Evolutionary conservation across 257 asterid species (phyloP).

Genomic region (Nicotiana otophora): DNA sequence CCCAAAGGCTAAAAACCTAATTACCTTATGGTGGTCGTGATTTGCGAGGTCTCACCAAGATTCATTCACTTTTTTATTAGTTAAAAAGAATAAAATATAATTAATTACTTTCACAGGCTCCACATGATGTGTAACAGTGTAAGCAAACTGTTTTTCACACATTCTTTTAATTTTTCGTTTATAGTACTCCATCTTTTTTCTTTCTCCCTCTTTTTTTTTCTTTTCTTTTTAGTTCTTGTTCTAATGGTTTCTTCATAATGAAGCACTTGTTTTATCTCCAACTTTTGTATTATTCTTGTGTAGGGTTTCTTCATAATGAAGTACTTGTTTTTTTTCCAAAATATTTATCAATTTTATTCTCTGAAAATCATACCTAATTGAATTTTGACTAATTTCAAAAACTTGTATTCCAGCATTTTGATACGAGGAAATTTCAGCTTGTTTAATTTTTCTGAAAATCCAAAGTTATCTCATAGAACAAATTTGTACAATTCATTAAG

Average conservation of each 20-base stretch:
- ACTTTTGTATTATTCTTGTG: background rate
- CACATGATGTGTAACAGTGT: background rate
- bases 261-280: background rate
- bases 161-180: background rate
- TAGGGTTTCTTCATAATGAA: background rate
- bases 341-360: background rate
- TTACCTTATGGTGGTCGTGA: constrained; percentile 23
- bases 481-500: no score
- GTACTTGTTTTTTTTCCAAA: background rate
- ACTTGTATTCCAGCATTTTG: no score
- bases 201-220: background rate
- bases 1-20: background rate
- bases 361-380: background rate
- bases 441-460: background rate
- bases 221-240: background rate
- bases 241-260: background rate
- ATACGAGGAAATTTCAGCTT: no score
- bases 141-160: background rate
- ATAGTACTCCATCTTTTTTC: background rate
- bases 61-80: background rate
- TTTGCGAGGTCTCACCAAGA: constrained; percentile 37
- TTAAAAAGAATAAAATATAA: background rate
- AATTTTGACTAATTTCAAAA: background rate
- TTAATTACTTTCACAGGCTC: background rate
- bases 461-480: no score